phyloP scores from a whole-genome alignment of 306 rosid genomes.

The Glycine latifolia region DNA sequence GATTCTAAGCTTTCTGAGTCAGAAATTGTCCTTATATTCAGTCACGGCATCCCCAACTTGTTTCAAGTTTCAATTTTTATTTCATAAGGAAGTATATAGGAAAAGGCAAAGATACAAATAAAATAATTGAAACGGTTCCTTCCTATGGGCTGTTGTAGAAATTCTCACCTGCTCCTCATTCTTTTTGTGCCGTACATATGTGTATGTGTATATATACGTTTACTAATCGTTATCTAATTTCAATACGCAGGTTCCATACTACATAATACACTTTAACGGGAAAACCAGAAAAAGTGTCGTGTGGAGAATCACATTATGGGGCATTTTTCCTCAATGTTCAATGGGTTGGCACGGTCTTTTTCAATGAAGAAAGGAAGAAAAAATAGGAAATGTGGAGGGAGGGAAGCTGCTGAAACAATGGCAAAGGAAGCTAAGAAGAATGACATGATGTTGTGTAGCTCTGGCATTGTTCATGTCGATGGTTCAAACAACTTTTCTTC shows the following conservation, averaged over 20 bases:
- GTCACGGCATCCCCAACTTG: constrained; percentile 57
- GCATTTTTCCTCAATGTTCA: constrained; percentile 78
- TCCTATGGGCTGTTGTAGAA: constrained; percentile 45
- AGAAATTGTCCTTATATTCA: constrained; percentile 64
- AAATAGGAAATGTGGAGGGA: constrained; percentile 51
- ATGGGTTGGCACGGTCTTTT: constrained; percentile 71
- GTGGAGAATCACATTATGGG: constrained; percentile 57
- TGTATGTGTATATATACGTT: not conserved
- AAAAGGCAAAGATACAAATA: constrained; percentile 19
- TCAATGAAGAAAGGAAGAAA: constrained; percentile 63
- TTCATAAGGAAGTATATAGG: constrained; percentile 44
- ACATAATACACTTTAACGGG: constrained; percentile 4
- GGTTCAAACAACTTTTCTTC: constrained; percentile 85
- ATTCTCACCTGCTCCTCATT: constrained; percentile 54
- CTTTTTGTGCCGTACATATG: constrained; percentile 3
- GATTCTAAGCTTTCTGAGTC: constrained; percentile 81
- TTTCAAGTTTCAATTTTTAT: constrained; percentile 47
- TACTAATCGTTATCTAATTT: constrained; percentile 9
- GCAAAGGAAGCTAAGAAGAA: constrained; percentile 84
- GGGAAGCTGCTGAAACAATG: constrained; percentile 84
- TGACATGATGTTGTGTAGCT: constrained; percentile 62
- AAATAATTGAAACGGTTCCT: constrained; percentile 31
- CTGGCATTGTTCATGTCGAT: constrained; percentile 62
- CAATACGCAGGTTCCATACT: constrained; percentile 49
- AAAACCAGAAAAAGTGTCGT: no score